Evolutionary conservation across 768 basidiomycete genomes (phyloP).

Genomic region (Hemileccinum impolitum): DNA sequence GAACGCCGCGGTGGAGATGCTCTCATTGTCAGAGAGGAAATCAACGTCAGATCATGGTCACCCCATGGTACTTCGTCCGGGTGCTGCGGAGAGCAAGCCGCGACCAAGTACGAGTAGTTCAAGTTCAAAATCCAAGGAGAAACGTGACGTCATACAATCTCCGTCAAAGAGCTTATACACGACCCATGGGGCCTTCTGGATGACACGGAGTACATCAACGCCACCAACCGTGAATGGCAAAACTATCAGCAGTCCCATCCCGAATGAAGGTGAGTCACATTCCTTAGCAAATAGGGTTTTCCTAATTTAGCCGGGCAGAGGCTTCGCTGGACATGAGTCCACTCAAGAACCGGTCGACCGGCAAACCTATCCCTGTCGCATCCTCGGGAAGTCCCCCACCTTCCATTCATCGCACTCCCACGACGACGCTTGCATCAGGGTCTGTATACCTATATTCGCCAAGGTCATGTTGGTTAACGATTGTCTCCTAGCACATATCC

Average conservation of each 20-base stretch:
- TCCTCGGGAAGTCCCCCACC: constrained; percentile 29
- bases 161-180: constrained; percentile 45
- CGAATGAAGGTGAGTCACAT: constrained; percentile 56
- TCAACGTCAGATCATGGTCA: constrained; percentile 29
- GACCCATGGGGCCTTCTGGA: constrained; percentile 32
- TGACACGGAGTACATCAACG: constrained; percentile 34
- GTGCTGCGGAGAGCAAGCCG: constrained; percentile 23
- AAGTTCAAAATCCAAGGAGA: constrained; percentile 26
- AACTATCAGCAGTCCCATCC: constrained; percentile 64
- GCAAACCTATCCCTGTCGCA: constrained; percentile 61
- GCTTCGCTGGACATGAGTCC: constrained; percentile 75
- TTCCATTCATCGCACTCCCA: constrained; percentile 24
- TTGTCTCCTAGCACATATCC: constrained; percentile 59
- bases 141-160: constrained; percentile 37
- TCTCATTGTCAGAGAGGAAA: constrained; percentile 36
- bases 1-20: constrained; percentile 66
- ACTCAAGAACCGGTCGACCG: constrained; percentile 58
- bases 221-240: constrained; percentile 55
- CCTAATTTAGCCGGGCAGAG: constrained; percentile 34
- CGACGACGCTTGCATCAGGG: constrained; percentile 61
- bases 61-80: constrained; percentile 15
- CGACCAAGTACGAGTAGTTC: constrained; percentile 32
- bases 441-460: constrained; percentile 32
- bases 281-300: not conserved
- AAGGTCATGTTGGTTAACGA: constrained; percentile 3